These are phyloP conservation scores for Rhododendron griersonianum DNA, from an alignment of 148 eudicot species.

Conservation along the genomic window DNA sequence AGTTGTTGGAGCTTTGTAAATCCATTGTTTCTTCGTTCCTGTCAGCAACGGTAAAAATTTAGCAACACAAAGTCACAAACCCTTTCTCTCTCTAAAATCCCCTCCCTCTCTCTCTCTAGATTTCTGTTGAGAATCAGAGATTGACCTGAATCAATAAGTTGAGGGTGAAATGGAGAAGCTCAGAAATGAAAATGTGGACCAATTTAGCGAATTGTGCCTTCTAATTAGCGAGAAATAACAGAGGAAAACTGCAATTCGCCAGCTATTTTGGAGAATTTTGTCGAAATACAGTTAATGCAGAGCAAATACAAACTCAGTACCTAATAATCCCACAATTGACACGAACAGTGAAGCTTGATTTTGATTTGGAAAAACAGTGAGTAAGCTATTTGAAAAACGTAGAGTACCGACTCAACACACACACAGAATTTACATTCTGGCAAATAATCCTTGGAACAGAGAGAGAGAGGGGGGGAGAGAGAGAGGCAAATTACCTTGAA, in stretches of 20 bases:
- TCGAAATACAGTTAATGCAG: not conserved
- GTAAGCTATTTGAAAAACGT: no score
- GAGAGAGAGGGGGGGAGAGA: conserved; percentile 1
- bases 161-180: not conserved
- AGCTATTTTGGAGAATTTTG: not conserved
- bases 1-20: conserved; percentile 30
- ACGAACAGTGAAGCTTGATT: not conserved
- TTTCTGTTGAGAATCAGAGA: not conserved
- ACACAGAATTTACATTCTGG: no score
- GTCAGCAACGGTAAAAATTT: not conserved
- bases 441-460: no score
- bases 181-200: not conserved
- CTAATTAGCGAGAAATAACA: not conserved
- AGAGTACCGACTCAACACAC: no score
- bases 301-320: not conserved
- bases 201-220: not conserved
- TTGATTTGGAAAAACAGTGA: no score
- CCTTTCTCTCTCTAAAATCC: no score
- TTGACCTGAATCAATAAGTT: no score
- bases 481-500: not conserved
- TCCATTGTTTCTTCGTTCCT: conserved; percentile 10
- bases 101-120: not conserved
- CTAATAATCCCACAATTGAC: not conserved
- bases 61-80: not conserved
- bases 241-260: not conserved